Percentiles rank a stretch among this genome's conserved stretches.
Evolutionary conservation across 176 grass and related monocot species (phyloP).

Genomic region (Melocanna baccifera): DNA sequence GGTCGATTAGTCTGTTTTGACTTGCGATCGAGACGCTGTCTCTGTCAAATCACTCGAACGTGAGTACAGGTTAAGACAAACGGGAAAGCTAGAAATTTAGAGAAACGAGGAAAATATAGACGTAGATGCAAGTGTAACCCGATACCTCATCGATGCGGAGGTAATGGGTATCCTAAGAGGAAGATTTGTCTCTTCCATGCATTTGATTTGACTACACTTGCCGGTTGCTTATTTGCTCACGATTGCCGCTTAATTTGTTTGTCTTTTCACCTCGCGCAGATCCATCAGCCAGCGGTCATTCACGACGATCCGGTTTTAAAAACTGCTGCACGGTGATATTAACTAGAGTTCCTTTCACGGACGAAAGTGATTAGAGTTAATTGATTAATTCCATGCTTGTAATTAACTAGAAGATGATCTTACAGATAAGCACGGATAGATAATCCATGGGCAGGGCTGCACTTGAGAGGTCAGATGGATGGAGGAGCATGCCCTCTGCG

Average conservation of each 20-base stretch:
- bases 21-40: background rate
- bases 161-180: background rate
- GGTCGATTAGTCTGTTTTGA: background rate
- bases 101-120: background rate
- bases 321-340: too few species aligned
- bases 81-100: background rate
- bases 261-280: background rate
- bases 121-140: background rate
- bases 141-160: background rate
- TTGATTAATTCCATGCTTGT: background rate
- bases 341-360: too few species aligned
- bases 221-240: background rate
- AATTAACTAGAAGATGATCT: background rate
- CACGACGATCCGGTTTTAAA: background rate
- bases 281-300: background rate
- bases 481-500: background rate
- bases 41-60: too few species aligned
- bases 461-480: too few species aligned
- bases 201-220: background rate
- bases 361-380: background rate
- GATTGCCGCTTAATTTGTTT: background rate
- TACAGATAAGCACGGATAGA: background rate
- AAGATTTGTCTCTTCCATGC: conserved; percentile 1
- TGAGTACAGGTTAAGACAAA: background rate
- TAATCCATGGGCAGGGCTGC: too few species aligned